These are phyloP conservation scores for Aspergillus clavatus DNA, from an alignment of 2,329 filamentous ascomycete genomes.

Conservation along the genomic window DNA sequence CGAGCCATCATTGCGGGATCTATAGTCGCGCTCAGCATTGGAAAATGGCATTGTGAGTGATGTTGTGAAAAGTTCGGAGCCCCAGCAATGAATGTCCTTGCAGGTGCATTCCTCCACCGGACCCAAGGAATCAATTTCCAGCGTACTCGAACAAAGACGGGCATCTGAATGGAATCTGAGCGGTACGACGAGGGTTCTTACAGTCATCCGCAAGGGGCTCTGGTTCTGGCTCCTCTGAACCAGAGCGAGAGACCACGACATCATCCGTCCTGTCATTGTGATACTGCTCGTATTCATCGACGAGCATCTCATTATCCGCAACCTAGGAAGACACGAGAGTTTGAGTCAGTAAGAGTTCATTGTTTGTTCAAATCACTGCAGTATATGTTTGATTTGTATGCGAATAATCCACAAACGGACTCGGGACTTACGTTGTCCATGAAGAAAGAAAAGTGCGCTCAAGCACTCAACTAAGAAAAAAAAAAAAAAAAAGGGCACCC, in stretches of 20 bases:
- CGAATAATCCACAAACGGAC: neutral
- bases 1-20: constrained; percentile 81
- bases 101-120: constrained; percentile 8
- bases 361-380: neutral
- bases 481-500: too few relatives aligned
- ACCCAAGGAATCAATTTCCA: constrained; percentile 2
- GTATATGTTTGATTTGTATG: neutral
- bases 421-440: constrained; percentile 43
- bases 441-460: constrained; percentile 33
- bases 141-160: constrained; percentile 1
- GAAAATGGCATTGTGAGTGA: constrained; percentile 3
- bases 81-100: constrained; percentile 2
- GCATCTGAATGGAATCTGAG: neutral
- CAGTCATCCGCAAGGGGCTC: constrained; percentile 56
- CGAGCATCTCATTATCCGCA: constrained; percentile 57
- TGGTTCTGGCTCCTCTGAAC: constrained; percentile 54
- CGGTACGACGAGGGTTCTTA: constrained; percentile 29
- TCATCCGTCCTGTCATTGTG: constrained; percentile 60
- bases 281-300: constrained; percentile 54
- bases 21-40: constrained; percentile 33
- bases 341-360: constrained; percentile 26
- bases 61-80: neutral
- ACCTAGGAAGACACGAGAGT: constrained; percentile 40
- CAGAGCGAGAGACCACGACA: constrained; percentile 58
- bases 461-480: constrained; percentile 25